phyloP scores from a whole-genome alignment of 1,139 yeast genomes.

The Geotrichum histeridarum region DNA sequence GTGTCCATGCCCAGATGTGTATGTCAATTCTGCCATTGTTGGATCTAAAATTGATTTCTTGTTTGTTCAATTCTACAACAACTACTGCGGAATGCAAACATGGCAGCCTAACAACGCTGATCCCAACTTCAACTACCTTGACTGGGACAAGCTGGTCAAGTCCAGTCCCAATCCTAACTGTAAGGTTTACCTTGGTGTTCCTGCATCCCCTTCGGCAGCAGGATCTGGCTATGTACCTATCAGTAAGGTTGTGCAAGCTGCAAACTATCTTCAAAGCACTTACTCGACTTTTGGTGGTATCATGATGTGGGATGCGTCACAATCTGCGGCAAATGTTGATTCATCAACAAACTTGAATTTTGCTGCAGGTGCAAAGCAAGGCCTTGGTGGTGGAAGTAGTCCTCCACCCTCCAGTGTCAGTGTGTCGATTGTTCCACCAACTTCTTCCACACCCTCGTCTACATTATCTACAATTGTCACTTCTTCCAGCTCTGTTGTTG shows the following conservation, averaged over 20 bases:
- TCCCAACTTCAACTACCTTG: slow-evolving; percentile 67
- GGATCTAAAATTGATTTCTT: slow-evolving; percentile 73
- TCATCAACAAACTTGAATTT: slow-evolving; percentile 36
- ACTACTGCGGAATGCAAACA: slow-evolving; percentile 55
- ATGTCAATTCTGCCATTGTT: slow-evolving; percentile 62
- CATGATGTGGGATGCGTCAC: slow-evolving; percentile 89
- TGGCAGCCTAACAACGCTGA: slow-evolving; percentile 16
- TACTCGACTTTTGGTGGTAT: slow-evolving; percentile 70
- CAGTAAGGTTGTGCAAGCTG: slow-evolving; percentile 11
- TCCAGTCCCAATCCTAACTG: slow-evolving; percentile 61
- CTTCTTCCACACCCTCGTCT: slow-evolving; percentile 1
- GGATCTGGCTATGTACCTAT: slow-evolving; percentile 61
- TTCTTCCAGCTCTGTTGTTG: slow-evolving; percentile 18
- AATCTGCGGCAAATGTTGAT: slow-evolving; percentile 52
- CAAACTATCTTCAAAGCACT: slow-evolving; percentile 36
- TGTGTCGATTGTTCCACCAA: not conserved
- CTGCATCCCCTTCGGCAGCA: slow-evolving; percentile 66
- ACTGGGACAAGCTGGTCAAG: slow-evolving; percentile 71
- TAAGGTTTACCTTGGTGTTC: slow-evolving; percentile 64
- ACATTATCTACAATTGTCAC: slow-evolving; percentile 9
- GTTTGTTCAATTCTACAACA: slow-evolving; percentile 89
- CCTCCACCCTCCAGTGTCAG: slow-evolving; percentile 12
- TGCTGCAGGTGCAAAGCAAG: slow-evolving; percentile 44
- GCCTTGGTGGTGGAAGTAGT: slow-evolving; percentile 22
- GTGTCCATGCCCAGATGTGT: slow-evolving; percentile 87